phyloP scores from a whole-genome alignment of 345 rosid genomes.

The Camelina neglecta region DNA sequence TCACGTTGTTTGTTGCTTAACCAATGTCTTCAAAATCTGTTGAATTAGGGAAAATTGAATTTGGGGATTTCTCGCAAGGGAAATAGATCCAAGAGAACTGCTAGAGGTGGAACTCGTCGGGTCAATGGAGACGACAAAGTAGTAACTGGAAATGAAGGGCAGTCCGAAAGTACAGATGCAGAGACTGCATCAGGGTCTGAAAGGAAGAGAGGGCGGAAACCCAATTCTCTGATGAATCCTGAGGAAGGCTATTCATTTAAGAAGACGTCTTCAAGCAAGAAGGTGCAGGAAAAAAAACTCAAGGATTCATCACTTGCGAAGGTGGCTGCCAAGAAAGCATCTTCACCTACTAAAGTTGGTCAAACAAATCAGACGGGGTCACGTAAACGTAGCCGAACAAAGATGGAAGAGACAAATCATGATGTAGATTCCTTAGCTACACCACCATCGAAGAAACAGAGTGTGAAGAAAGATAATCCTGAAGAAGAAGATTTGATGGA shows the following conservation, averaged over 20 bases:
- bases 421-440: slow-evolving; percentile 42
- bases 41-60: slow-evolving; percentile 26
- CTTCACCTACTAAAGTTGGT: slow-evolving; percentile 39
- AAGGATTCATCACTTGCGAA: slow-evolving; percentile 39
- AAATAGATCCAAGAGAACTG: slow-evolving; percentile 33
- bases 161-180: slow-evolving; percentile 45
- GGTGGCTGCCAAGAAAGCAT: slow-evolving; percentile 46
- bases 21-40: slow-evolving; percentile 39
- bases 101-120: slow-evolving; percentile 12
- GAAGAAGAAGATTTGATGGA: slow-evolving; percentile 42
- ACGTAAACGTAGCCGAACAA: slow-evolving; percentile 45
- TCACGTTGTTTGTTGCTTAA: slow-evolving; percentile 14
- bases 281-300: slow-evolving; percentile 40
- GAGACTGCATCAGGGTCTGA: slow-evolving; percentile 41
- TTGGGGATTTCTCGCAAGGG: slow-evolving; percentile 29
- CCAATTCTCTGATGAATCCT: slow-evolving; percentile 67
- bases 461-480: slow-evolving; percentile 34
- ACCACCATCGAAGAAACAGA: slow-evolving; percentile 26
- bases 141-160: slow-evolving; percentile 24
- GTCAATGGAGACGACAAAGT: slow-evolving; percentile 31
- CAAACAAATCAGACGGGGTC: slow-evolving; percentile 43
- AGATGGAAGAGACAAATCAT: slow-evolving; percentile 44
- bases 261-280: slow-evolving; percentile 42
- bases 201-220: slow-evolving; percentile 67
- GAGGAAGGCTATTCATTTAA: slow-evolving; percentile 60